Percentiles rank a stretch among this genome's conserved stretches.
These are phyloP conservation scores for Coemansia sp. DNA, from an alignment of 192 early-diverging fungal species.

Conservation along the genomic window DNA sequence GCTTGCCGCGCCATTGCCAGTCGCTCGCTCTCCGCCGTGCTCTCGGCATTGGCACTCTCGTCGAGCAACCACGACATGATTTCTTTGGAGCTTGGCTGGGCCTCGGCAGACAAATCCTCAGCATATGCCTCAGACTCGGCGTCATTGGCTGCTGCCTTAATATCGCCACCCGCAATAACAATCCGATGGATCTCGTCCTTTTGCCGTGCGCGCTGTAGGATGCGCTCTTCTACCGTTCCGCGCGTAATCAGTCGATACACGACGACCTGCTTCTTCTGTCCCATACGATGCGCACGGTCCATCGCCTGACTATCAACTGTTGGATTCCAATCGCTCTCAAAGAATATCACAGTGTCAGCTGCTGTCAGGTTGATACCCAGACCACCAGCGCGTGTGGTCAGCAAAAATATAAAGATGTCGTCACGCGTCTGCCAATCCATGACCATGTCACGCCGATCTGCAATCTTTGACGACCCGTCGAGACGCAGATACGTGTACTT, in stretches of 20 bases:
- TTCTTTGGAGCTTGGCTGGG: slow-evolving; percentile 86
- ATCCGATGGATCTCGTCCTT: slow-evolving; percentile 95
- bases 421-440: slow-evolving; percentile 89
- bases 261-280: slow-evolving; percentile 96
- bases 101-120: slow-evolving; percentile 40
- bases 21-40: slow-evolving; percentile 22
- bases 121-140: slow-evolving; percentile 27
- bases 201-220: slow-evolving; percentile 94
- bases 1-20: slow-evolving; percentile 38
- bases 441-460: slow-evolving; percentile 86
- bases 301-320: slow-evolving; percentile 89
- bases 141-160: slow-evolving; percentile 50
- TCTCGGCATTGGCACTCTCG: slow-evolving; percentile 56
- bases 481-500: slow-evolving; percentile 93
- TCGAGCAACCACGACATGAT: slow-evolving; percentile 82
- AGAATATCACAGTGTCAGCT: slow-evolving; percentile 94
- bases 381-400: slow-evolving; percentile 96
- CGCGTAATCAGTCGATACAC: slow-evolving; percentile 96
- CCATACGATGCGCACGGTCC: slow-evolving; percentile 99
- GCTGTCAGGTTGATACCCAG: slow-evolving; percentile 96
- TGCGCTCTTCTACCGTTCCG: slow-evolving; percentile 96
- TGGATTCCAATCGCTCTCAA: slow-evolving; percentile 96
- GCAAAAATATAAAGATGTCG: slow-evolving; percentile 92
- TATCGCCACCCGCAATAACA: slow-evolving; percentile 88
- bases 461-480: slow-evolving; percentile 91